Evolutionary conservation across 2,329 filamentous ascomycete genomes (phyloP).

Genomic region (Xylariaceae sp.): DNA sequence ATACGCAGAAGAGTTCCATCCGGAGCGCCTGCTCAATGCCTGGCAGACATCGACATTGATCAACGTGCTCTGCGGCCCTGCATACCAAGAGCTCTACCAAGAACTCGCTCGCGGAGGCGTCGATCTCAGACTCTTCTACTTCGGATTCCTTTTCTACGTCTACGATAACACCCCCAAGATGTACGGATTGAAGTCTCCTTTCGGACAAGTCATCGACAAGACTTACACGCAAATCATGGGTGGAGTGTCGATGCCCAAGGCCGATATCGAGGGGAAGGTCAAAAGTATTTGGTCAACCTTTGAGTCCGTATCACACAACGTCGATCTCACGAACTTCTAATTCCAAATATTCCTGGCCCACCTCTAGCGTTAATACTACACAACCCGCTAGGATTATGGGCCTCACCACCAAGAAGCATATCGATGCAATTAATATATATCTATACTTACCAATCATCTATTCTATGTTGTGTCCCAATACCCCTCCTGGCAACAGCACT

Average conservation of each 20-base stretch:
- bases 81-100: slow-evolving; percentile 20
- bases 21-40: slow-evolving; percentile 22
- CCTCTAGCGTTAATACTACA: not conserved
- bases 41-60: slow-evolving; percentile 25
- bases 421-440: too few relatives aligned
- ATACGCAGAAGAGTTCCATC: slow-evolving; percentile 23
- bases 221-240: slow-evolving; percentile 27
- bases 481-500: too few relatives aligned
- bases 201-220: slow-evolving; percentile 22
- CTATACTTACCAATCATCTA: too few relatives aligned
- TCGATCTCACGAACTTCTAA: slow-evolving; percentile 18
- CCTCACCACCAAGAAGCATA: not conserved
- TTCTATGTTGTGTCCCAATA: too few relatives aligned
- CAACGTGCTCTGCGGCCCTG: slow-evolving; percentile 25
- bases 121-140: slow-evolving; percentile 26
- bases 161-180: slow-evolving; percentile 24
- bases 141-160: slow-evolving; percentile 27
- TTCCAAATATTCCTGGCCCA: not conserved
- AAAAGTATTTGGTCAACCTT: slow-evolving; percentile 20
- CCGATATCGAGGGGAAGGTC: slow-evolving; percentile 22
- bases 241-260: slow-evolving; percentile 18
- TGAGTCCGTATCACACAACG: slow-evolving; percentile 19
- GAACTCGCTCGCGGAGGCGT: slow-evolving; percentile 23
- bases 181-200: slow-evolving; percentile 24
- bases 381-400: not conserved